Evolutionary conservation across 2,329 filamentous ascomycete species (phyloP).

Genomic region (Aureobasidium pullulans): DNA sequence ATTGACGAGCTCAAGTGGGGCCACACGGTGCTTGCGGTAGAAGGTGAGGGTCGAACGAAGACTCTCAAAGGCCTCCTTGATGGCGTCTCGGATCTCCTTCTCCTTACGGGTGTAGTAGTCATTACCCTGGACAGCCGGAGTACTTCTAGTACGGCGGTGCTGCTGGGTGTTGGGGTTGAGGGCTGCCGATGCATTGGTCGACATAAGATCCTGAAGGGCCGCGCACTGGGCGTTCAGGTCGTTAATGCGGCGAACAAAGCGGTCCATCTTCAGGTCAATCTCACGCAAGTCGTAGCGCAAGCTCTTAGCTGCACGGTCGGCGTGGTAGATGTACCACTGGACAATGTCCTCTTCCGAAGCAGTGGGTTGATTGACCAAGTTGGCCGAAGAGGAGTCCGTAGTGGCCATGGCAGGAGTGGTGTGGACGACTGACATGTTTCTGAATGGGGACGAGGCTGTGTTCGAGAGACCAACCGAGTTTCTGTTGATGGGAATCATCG

Average conservation of each 20-base stretch:
- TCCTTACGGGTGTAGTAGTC: conserved; percentile 9
- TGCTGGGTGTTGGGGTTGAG: conserved; percentile 10
- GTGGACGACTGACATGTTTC: not conserved
- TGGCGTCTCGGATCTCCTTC: conserved; percentile 5
- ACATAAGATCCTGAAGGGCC: conserved; percentile 3
- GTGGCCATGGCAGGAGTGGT: not conserved
- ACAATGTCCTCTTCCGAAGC: not conserved
- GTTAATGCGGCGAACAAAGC: conserved; percentile 6
- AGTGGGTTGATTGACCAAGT: not conserved
- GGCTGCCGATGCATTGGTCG: not conserved
- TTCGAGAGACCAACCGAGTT: not conserved
- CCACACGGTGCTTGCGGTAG: conserved; percentile 11
- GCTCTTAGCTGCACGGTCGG: conserved; percentile 9
- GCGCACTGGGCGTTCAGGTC: conserved; percentile 1
- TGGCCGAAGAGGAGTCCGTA: not conserved
- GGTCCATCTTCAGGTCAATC: conserved; percentile 8
- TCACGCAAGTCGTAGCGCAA: conserved; percentile 8
- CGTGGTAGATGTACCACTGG: conserved; percentile 5
- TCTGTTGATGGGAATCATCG: not conserved
- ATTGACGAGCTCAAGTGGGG: conserved; percentile 1
- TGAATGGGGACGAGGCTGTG: not conserved
- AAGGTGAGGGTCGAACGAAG: not conserved
- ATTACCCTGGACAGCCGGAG: conserved; percentile 2
- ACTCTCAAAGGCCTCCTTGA: conserved; percentile 8
- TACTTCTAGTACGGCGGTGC: conserved; percentile 12